Base-by-base conservation (phyloP, 108 stramenopile species). In the Skeletonema costatum region DNA sequence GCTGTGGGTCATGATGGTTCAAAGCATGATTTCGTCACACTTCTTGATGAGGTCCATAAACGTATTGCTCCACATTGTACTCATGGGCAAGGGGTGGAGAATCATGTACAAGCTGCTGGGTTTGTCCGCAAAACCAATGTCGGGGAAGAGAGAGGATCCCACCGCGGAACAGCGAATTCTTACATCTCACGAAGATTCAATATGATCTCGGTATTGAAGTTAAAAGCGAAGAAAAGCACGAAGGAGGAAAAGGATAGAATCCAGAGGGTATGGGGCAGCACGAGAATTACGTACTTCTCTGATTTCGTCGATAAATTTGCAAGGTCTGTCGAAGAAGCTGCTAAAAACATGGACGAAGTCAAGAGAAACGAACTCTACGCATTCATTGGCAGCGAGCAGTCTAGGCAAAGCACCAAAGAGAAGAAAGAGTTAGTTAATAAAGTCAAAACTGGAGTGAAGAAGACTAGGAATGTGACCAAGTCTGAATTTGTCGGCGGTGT, bases 51-150 rank as follows among this genome's bases (percentile, higher is more conserved):
- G 42, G 38, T 17, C 11, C 41, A 21, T 21, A 42, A 66, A 21
- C 38, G 46, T 0, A 46, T 66, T 21, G 41, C 11, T 17, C 25
- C 66, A 41, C 41, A 66, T 21, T 36, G 35, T 7, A 2, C 5
- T 4, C 66, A 66, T n/a, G 10, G 29, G 19, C 66, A 66, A 21
- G 42, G 66, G 10, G 39, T 32, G 7, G 66, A 66, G 42, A 66
- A 44, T 66, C 66, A 46, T 66, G 66, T 66, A 2, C 66, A 66
- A 44, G 21, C 66, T 8, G 66, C 41, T 21, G 46, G 46, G n/a
- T 30, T 30, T 66, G 66, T 66, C 17, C 21, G 66, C 42, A 9
- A 66, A 32, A 66, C 66, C 19, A 25, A 21, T 5, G 66, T 66
- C 4, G 66, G 46, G 8, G 66, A 44, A 36, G 17, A 41, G 46